These are phyloP conservation scores for Fusarium metavorans DNA, from an alignment of 2,329 filamentous ascomycete genomes.

Conservation along the genomic window DNA sequence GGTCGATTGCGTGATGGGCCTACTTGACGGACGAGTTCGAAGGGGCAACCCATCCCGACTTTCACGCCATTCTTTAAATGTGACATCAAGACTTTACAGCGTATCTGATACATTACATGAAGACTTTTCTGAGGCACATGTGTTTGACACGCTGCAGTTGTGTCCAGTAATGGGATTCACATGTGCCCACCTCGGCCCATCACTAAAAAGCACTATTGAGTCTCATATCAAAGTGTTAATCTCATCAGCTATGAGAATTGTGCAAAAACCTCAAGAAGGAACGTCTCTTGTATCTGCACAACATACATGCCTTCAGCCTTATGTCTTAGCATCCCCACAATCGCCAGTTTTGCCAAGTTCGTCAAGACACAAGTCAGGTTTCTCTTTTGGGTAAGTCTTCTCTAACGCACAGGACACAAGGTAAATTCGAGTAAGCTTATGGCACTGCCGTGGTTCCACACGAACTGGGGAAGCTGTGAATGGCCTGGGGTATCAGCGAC, in stretches of 20 bases:
- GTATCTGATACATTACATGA: neutral
- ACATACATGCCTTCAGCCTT: neutral
- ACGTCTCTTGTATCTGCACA: neutral
- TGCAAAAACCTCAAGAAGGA: neutral
- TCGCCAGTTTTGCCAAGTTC: neutral
- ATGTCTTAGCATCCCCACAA: neutral
- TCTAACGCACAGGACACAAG: neutral
- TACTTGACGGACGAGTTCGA: neutral
- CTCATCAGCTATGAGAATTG: neutral
- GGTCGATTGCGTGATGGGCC: neutral
- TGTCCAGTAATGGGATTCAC: neutral
- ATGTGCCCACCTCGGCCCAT: neutral
- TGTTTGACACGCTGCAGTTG: neutral
- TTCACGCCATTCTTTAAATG: neutral
- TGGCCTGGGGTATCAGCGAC: neutral
- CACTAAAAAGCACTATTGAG: neutral
- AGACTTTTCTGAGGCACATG: neutral
- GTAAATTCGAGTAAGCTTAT: neutral
- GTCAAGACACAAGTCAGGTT: neutral
- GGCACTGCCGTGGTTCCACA: neutral
- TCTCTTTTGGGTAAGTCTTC: neutral
- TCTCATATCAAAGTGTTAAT: neutral
- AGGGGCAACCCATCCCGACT: neutral
- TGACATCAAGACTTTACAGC: neutral
- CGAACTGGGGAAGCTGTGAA: neutral